These are phyloP conservation scores for Sporothrix mexicana DNA, from an alignment of 2,329 filamentous ascomycete species.

Conservation along the genomic window DNA sequence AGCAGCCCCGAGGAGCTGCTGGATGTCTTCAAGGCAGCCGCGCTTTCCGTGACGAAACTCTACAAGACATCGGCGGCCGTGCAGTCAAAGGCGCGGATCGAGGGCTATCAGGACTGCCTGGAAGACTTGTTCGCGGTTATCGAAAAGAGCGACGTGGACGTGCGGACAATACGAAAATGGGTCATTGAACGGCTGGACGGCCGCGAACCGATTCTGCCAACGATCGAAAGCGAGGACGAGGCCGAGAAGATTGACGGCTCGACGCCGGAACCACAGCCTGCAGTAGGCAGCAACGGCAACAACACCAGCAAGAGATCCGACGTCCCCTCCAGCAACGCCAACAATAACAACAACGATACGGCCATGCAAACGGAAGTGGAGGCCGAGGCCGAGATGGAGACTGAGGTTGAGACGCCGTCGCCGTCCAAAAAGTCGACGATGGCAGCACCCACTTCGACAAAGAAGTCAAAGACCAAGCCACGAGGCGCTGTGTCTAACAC, in stretches of 20 bases:
- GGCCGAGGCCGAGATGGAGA: constrained; percentile 16
- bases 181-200: constrained; percentile 73
- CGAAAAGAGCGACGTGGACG: constrained; percentile 82
- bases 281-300: not conserved
- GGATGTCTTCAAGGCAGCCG: constrained; percentile 88
- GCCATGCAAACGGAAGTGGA: constrained; percentile 17
- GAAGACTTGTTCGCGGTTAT: constrained; percentile 87
- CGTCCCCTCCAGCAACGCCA: not conserved
- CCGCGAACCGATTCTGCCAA: constrained; percentile 58
- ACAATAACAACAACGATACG: not conserved
- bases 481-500: not conserved
- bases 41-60: constrained; percentile 91
- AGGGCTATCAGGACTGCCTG: constrained; percentile 92
- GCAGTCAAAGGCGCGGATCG: constrained; percentile 73
- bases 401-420: constrained; percentile 45
- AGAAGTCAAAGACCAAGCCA: constrained; percentile 1
- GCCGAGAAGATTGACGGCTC: constrained; percentile 65
- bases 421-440: constrained; percentile 46
- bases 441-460: constrained; percentile 19
- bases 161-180: constrained; percentile 66
- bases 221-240: constrained; percentile 63
- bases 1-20: constrained; percentile 68
- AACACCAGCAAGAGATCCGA: not conserved
- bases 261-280: constrained; percentile 59
- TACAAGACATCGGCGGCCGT: constrained; percentile 89